Conservation (phyloP, 441 rosid species). For the Sinapis alba region DNA sequence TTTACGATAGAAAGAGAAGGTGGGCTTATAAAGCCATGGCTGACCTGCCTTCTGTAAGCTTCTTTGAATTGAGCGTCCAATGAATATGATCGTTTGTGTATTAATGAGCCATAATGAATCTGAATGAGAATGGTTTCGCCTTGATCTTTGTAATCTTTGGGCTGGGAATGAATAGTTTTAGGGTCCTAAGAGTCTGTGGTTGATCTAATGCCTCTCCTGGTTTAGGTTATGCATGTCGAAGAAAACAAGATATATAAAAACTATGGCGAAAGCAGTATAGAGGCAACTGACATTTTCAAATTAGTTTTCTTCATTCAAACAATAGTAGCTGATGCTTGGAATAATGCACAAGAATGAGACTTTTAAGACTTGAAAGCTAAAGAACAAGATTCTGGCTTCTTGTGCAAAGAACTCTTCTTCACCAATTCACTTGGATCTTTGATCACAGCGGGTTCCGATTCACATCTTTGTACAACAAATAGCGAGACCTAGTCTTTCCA, state of each 20-base stretch:
- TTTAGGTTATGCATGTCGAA: neutral
- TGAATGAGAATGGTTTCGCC: neutral
- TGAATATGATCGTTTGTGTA: neutral
- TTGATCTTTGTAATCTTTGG: neutral
- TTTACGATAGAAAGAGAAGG: neutral
- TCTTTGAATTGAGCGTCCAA: neutral
- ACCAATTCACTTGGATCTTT: constrained; percentile 16
- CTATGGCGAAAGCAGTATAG: neutral
- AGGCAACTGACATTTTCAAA: constrained; percentile 8
- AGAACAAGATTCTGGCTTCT: constrained; percentile 13
- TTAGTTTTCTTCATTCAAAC: constrained; percentile 13
- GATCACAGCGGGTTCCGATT: constrained; percentile 66
- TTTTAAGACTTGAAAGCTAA: neutral
- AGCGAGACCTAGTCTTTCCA: constrained; percentile 69
- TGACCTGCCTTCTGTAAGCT: neutral
- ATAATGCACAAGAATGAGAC: neutral
- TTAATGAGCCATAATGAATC: neutral
- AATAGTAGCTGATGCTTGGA: constrained; percentile 10
- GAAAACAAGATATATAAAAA: neutral
- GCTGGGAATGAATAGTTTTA: neutral
- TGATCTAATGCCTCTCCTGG: neutral
- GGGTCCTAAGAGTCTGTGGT: neutral
- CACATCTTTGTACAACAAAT: constrained; percentile 84
- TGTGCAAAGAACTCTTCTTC: constrained; percentile 9
- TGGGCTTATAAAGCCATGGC: neutral